Base-by-base conservation (phyloP, 805 yeast species). In the Scheffersomyces amazonensis region DNA sequence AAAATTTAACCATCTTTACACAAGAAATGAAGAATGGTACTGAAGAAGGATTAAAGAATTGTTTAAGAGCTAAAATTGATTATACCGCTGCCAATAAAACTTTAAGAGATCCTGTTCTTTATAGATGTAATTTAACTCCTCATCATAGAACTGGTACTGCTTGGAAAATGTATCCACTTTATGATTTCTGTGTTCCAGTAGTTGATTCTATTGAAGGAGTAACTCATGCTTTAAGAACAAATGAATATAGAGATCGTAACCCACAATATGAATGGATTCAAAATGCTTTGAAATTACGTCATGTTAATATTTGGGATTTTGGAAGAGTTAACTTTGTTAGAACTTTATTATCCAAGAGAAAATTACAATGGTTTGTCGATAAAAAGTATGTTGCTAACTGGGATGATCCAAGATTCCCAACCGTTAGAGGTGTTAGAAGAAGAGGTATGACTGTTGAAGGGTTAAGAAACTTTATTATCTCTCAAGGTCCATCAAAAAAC, bases 381-480 rank as follows among this genome's bases (percentile, higher is more conserved):
- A 84, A 87, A 64, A 72, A 78, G 31, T 74, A 83, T 53, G 99
- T 93, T 42, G 56, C 76, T 17, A 89, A 88, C 70, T 93, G 99
- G 99, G 97, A 93, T 59, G 99, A 93, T 66, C 99, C 99, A 53
- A 80, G 99, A 66, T 93, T 93, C 88, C 99, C 99, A 52, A 93
- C 99, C 33, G 96, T 93, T 28, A 83, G 98, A 67, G 99, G 99
- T 73, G 96, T 91, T 37, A 87, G 97, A 75, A 83, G 99, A 76
- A 86, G 99, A 74, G 99, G 99, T 73, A 93, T 93, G 99, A 81
- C 96, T 28, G 95, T 93, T 47, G 97, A 93, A 72, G 99, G 98
- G 49, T 80, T 93, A 64, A 81, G 91, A 67, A 86, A 87, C 75
- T 93, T 93, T 56, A 86, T 93, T 50, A 74, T 93, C 45, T 78